Percentiles rank a stretch among this genome's conserved stretches.
Conservation (phyloP, 768 basidiomycete species). For the Mycena vulgaris region DNA sequence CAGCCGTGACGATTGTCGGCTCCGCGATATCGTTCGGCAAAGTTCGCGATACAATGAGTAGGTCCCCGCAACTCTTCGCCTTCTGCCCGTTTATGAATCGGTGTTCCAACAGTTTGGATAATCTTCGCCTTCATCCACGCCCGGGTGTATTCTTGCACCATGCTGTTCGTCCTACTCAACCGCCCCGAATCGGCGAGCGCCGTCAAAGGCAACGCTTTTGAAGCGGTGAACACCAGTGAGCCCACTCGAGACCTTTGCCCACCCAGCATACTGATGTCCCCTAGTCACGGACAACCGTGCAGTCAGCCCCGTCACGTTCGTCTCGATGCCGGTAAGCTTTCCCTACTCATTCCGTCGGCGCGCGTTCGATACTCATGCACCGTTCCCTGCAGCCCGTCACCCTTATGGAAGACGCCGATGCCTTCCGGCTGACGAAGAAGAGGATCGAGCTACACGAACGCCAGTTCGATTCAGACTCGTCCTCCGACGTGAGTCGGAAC, state of each 20-base stretch:
- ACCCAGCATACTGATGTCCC: not conserved
- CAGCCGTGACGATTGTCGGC: conserved; percentile 15
- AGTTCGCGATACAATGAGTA: conserved; percentile 8
- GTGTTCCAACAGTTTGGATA: conserved; percentile 20
- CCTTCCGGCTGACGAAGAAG: conserved; percentile 30
- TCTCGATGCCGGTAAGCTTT: not conserved
- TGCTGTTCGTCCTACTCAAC: conserved; percentile 17
- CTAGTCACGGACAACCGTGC: not conserved
- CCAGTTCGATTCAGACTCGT: conserved; percentile 21
- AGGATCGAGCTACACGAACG: conserved; percentile 15
- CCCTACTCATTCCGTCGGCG: not conserved
- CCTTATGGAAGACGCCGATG: conserved; percentile 29
- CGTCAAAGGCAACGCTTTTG: not conserved
- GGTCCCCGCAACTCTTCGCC: not conserved
- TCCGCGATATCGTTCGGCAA: not conserved
- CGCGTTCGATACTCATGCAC: too few relatives aligned
- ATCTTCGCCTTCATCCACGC: conserved; percentile 25
- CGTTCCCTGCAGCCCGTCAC: not conserved
- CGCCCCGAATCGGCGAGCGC: conserved; percentile 7
- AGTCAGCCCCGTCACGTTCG: not conserved
- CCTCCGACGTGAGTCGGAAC: conserved; percentile 29
- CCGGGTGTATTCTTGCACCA: conserved; percentile 31
- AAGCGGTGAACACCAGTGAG: not conserved
- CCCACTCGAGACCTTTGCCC: not conserved
- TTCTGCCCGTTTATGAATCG: not conserved